Percentiles rank a stretch among this genome's conserved stretches.
Conservation (phyloP, 2,329 filamentous ascomycete genomes). For the Zelopaecilomyces penicillatus region DNA sequence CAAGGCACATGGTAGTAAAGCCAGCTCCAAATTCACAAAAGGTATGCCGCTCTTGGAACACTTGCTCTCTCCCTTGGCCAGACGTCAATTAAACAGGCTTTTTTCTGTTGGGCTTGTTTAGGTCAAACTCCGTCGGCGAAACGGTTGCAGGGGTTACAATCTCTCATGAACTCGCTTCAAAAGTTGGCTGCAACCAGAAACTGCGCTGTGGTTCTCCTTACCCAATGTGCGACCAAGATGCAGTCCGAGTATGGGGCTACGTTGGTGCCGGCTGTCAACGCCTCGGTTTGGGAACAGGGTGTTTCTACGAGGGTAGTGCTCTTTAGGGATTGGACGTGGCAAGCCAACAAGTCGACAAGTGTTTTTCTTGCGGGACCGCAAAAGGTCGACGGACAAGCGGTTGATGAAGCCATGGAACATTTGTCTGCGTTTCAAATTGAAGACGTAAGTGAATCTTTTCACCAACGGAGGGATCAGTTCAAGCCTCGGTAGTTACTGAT, state of each 20-base stretch:
- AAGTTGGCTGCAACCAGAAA: slow-evolving; percentile 67
- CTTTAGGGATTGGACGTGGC: slow-evolving; percentile 67
- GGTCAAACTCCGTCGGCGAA: slow-evolving; percentile 31
- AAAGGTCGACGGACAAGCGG: slow-evolving; percentile 50
- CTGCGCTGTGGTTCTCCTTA: slow-evolving; percentile 66
- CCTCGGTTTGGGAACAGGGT: slow-evolving; percentile 71
- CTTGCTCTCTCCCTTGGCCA: neutral
- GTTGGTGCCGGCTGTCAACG: slow-evolving; percentile 66
- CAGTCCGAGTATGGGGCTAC: slow-evolving; percentile 57
- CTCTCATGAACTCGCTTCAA: slow-evolving; percentile 61
- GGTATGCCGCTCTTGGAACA: slow-evolving; percentile 22
- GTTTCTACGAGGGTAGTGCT: slow-evolving; percentile 66
- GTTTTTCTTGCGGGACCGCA: slow-evolving; percentile 55
- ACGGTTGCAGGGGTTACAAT: slow-evolving; percentile 46
- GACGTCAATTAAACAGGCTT: slow-evolving; percentile 6
- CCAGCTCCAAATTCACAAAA: slow-evolving; percentile 29
- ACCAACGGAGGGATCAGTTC: too few relatives aligned
- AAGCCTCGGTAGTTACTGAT: slow-evolving; percentile 14
- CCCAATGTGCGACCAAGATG: slow-evolving; percentile 76
- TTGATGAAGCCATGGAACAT: slow-evolving; percentile 30
- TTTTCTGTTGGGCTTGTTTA: slow-evolving; percentile 15
- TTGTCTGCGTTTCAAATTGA: slow-evolving; percentile 43
- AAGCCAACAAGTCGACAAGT: slow-evolving; percentile 35
- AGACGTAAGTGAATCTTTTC: slow-evolving; percentile 30
- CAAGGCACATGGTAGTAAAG: slow-evolving; percentile 38